Evolutionary conservation across 2,329 filamentous ascomycete genomes (phyloP), one percentile per base, ranked within the genome.

Genomic region (Microcyclospora tardicrescens): DNA sequence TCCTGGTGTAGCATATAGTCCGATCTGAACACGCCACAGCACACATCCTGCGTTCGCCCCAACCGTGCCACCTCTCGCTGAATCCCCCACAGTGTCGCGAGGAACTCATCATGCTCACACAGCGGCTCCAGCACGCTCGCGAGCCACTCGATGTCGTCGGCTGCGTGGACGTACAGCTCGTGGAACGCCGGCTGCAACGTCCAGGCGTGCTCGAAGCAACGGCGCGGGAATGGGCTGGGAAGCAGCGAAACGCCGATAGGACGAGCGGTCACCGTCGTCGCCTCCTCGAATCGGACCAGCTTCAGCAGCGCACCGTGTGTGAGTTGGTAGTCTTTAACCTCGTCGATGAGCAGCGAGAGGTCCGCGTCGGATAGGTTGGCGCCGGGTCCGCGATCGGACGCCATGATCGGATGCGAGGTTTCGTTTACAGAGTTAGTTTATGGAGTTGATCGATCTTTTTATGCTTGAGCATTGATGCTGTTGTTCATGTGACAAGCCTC

Each of bases 141-240:
- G 1, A 67, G 51, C 61, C 61, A 66, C 1, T 50, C 43, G 16
- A 59, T 54, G 46, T 67, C 61, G 33, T 57, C 51, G 2, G 47
- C 77, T 63, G 57, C 74, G 63, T 41, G 75, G 64, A 59, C 49
- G 37, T 65, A 66, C 2, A 65, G 53, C 69, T 75, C 51, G 65
- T 72, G 50, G 69, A 69, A 65, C 70, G 75, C 56, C 64, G 71
- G 59, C 73, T 80, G 57, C 62, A 81, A 48, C 62, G 70, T 41
- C 71, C 63, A 16, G 68, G 71, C 61, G 71, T 58, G 44, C 11
- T 60, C 35, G 38, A 63, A 65, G 2, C 43, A 45, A 2, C 37
- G 32, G 15, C 46, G 46, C 3, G 59, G 61, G 37, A 63, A 63
- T 1, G 48, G 41, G 0, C 60, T 58, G 1, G 62, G 62, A 16